phyloP scores from a whole-genome alignment of 257 asterid species.

The Fraxinus excelsior region DNA sequence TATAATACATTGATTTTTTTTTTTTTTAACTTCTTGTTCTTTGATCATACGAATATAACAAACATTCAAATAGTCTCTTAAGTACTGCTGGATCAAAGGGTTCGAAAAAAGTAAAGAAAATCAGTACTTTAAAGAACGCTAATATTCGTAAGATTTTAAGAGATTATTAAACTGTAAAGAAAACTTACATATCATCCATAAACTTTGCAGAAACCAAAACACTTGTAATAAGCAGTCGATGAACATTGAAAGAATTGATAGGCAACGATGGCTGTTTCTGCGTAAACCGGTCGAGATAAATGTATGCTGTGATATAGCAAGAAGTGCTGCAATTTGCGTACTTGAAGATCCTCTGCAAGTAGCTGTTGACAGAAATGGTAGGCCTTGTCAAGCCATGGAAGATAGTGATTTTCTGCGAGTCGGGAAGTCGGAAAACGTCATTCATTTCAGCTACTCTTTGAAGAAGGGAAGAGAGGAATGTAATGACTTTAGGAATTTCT shows the following conservation, averaged over 20 bases:
- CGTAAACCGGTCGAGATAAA: slow-evolving; percentile 68
- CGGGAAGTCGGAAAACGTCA: slow-evolving; percentile 25
- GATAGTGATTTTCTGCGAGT: slow-evolving; percentile 38
- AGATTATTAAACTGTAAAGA: background rate
- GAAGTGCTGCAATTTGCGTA: slow-evolving; percentile 77
- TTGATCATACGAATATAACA: too few relatives aligned
- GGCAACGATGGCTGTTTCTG: slow-evolving; percentile 59
- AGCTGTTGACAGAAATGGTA: slow-evolving; percentile 46
- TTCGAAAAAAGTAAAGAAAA: too few relatives aligned
- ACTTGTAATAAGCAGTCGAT: slow-evolving; percentile 69
- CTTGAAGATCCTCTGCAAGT: slow-evolving; percentile 68
- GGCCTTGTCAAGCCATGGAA: slow-evolving; percentile 65
- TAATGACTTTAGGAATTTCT: slow-evolving; percentile 42
- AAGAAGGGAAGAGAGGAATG: slow-evolving; percentile 41
- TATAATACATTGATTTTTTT: background rate
- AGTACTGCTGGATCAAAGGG: background rate
- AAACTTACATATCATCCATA: slow-evolving; percentile 78
- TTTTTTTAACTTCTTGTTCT: too few relatives aligned
- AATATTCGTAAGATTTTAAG: too few relatives aligned
- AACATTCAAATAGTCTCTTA: too few relatives aligned
- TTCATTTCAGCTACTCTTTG: slow-evolving; percentile 50
- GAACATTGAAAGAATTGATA: slow-evolving; percentile 63
- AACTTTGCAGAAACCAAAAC: slow-evolving; percentile 72
- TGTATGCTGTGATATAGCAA: slow-evolving; percentile 63
- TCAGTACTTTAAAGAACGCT: too few relatives aligned